These are phyloP conservation scores for Cavenderia fasciculata DNA, from an alignment of 78 protist species.

Conservation along the genomic window DNA sequence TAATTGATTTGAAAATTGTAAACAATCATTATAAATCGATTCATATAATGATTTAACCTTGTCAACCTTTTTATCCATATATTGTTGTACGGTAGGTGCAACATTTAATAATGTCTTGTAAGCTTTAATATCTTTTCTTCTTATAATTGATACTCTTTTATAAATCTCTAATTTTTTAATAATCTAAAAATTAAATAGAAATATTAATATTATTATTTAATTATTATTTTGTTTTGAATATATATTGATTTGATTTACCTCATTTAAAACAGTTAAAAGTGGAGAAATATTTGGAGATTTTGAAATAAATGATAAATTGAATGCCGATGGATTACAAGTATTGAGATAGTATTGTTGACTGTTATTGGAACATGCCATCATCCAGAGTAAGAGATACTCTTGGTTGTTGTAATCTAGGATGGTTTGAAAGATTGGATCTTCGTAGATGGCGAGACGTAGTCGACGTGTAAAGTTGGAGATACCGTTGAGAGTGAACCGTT, in stretches of 20 bases:
- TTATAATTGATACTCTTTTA: background rate
- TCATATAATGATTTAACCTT: background rate
- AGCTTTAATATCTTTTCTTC: conserved; percentile 3
- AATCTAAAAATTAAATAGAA: background rate
- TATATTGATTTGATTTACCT: background rate
- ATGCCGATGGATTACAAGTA: conserved; percentile 18
- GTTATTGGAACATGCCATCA: conserved; percentile 14
- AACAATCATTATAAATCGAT: background rate
- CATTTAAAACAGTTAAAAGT: conserved; percentile 4
- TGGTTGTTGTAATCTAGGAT: no score
- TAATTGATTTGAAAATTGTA: no score
- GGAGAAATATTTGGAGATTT: conserved; percentile 13
- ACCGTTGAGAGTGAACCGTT: no score
- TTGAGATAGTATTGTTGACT: conserved; percentile 7
- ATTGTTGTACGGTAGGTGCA: background rate
- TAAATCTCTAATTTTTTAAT: background rate
- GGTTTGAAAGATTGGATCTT: no score
- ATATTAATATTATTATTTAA: background rate
- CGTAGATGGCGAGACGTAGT: no score
- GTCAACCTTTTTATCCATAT: background rate
- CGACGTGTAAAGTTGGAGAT: no score
- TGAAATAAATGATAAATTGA: conserved; percentile 10
- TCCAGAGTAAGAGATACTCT: no score
- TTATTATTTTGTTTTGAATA: background rate
- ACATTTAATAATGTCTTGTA: background rate